Base-by-base conservation (phyloP, 2,329 filamentous ascomycete species). In the Trichoderma hamatum region DNA sequence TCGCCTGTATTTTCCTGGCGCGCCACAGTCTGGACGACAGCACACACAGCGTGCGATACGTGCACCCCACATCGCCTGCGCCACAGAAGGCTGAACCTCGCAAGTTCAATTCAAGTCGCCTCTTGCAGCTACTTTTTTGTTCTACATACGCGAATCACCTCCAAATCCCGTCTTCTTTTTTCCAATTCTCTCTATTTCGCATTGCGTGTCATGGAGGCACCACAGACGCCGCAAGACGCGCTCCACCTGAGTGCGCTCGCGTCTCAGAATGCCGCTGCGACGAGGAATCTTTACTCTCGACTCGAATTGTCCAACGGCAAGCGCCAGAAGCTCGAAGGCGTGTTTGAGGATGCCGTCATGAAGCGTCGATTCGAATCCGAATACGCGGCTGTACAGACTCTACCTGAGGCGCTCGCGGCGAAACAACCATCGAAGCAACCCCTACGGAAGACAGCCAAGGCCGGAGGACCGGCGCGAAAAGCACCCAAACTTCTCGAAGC, bases 371-470 rank as follows among this genome's bases (percentile, higher is more conserved):
- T 92, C 76, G 84, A 85, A 65, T 84, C 84, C 75, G 94, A 97
- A 82, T 97, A 97, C 80, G 87, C 89, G 74, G 84, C 90, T 75
- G 90, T 96, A 26, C 88, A 89, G 77, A 90, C 91, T 71, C 85
- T 97, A 3, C 94, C 94, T 6, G 88, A 90, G 26, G 88, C 88
- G 1, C 85, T 97, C 24, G 92, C 92, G 43, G 90, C 92, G 26
- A 96, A 94, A 78, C 91, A 94, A 79, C 90, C 91, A 16, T 87
- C 75, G 10, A 78, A 76, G 46, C 73, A 79, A 61, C 71, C 74
- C 2, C 75, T 74, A 28, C 80, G 76, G 72, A 80, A 76, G 69
- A 21, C 52, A 26, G 70, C 63, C 5, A 92, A 89, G 79, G 87
- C 89, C 24, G 72, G 71, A 58, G 68, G 70, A 89, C 71, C 72